Evolutionary conservation across 2,329 filamentous ascomycete species (phyloP).

Genomic region (Alternaria sp.): DNA sequence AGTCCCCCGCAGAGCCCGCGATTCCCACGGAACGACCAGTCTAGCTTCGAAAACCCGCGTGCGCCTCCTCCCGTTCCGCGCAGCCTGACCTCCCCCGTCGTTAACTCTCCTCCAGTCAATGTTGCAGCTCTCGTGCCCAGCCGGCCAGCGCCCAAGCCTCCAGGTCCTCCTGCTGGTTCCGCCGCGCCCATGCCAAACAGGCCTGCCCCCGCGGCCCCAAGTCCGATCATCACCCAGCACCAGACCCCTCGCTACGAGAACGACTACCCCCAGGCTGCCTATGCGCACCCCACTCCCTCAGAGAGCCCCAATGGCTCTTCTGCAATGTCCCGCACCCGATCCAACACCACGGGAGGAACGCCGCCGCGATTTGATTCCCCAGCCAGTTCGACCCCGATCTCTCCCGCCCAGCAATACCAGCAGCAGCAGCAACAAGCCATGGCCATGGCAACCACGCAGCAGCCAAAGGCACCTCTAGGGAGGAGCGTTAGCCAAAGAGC

Average conservation of each 20-base stretch:
- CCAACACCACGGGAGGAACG: constrained; percentile 52
- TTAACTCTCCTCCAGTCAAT: constrained; percentile 49
- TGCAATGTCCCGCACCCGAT: constrained; percentile 49
- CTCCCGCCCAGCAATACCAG: constrained; percentile 62
- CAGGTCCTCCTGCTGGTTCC: constrained; percentile 56
- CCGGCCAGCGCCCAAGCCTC: constrained; percentile 87
- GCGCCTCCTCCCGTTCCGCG: constrained; percentile 86
- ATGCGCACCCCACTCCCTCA: constrained; percentile 50
- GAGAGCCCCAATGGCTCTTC: constrained; percentile 46
- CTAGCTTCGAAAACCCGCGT: constrained; percentile 96
- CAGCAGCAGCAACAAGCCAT: constrained; percentile 87
- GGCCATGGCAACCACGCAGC: constrained; percentile 71
- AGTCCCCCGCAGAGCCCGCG: constrained; percentile 84
- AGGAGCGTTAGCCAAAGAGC: constrained; percentile 74
- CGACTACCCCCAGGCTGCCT: constrained; percentile 51
- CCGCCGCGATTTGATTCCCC: constrained; percentile 55
- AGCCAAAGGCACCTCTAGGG: constrained; percentile 75
- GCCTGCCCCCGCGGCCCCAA: constrained; percentile 63
- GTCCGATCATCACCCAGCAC: constrained; percentile 45
- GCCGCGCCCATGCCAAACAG: constrained; percentile 62
- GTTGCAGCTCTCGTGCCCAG: constrained; percentile 69
- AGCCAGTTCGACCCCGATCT: constrained; percentile 42
- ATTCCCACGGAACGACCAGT: constrained; percentile 87
- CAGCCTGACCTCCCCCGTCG: constrained; percentile 49
- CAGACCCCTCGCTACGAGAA: constrained; percentile 44